Evolutionary conservation across 805 yeast species (phyloP).

Genomic region (Grigorovia transvaalensis): DNA sequence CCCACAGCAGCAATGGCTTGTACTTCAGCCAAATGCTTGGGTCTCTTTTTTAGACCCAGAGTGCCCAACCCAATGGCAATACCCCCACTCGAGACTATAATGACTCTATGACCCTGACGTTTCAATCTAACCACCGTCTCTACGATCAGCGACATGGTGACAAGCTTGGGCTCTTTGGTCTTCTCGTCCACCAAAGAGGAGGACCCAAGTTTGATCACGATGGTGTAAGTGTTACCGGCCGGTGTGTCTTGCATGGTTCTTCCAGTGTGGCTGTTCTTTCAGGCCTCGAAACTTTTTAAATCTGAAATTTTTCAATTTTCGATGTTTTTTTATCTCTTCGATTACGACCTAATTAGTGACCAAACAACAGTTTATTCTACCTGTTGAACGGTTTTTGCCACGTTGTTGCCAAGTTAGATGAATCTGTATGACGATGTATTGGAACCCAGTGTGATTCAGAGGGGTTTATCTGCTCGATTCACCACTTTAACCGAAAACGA

Average conservation of each 20-base stretch:
- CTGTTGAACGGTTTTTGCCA: too few relatives aligned
- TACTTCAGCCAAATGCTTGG: slow-evolving; percentile 64
- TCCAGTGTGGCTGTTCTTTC: neutral
- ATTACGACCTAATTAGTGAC: too few relatives aligned
- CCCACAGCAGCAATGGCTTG: slow-evolving; percentile 97
- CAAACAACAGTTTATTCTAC: too few relatives aligned
- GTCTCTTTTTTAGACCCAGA: slow-evolving; percentile 54
- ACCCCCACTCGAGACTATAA: slow-evolving; percentile 91
- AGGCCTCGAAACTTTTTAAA: too few relatives aligned
- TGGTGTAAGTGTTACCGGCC: slow-evolving; percentile 29
- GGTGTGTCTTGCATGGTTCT: neutral
- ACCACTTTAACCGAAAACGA: slow-evolving; percentile 34
- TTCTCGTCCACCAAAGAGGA: slow-evolving; percentile 89
- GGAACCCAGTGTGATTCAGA: slow-evolving; percentile 65
- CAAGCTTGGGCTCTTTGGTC: slow-evolving; percentile 80
- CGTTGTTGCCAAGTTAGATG: slow-evolving; percentile 21
- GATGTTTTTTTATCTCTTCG: neutral
- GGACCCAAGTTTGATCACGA: slow-evolving; percentile 61
- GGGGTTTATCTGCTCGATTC: slow-evolving; percentile 44
- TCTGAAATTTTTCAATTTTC: neutral
- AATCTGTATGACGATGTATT: slow-evolving; percentile 70
- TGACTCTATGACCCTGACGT: slow-evolving; percentile 71
- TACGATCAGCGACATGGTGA: slow-evolving; percentile 84
- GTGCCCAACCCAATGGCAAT: slow-evolving; percentile 90
- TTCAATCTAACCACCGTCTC: slow-evolving; percentile 84